A percentile compares a stretch with the other conserved stretches of the same genome.
These are phyloP conservation scores for Phytophthora agathidicida DNA, from an alignment of 352 stramenopile genomes.

Conservation along the genomic window DNA sequence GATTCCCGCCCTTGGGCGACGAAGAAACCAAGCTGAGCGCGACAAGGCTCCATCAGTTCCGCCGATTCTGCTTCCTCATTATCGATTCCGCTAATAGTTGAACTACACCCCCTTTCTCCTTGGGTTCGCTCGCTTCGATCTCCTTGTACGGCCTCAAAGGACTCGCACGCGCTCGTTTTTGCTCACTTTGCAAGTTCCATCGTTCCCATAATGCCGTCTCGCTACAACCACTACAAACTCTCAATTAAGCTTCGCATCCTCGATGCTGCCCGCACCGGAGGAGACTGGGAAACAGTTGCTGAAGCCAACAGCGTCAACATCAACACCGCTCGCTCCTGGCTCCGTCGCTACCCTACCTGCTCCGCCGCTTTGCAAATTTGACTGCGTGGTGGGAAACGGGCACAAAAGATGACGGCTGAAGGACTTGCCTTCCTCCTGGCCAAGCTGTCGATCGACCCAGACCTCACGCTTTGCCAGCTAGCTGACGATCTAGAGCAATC, in stretches of 20 bases:
- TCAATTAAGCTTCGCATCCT: neutral
- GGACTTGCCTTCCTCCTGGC: neutral
- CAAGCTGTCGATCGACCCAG: neutral
- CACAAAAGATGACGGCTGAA: neutral
- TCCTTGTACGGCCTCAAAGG: neutral
- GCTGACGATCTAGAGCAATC: neutral
- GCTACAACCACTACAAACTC: neutral
- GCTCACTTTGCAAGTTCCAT: neutral
- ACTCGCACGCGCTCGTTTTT: neutral
- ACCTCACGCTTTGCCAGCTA: neutral
- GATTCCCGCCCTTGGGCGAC: neutral
- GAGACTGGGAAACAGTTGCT: neutral
- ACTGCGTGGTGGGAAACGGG: neutral
- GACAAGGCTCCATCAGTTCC: neutral
- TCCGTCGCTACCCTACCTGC: neutral
- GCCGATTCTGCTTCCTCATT: neutral
- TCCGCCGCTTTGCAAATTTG: neutral
- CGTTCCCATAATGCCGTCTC: neutral
- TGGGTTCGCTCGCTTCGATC: constrained; percentile 1
- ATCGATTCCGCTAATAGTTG: neutral
- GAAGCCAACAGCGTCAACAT: neutral
- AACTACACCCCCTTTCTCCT: neutral
- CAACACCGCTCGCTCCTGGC: neutral
- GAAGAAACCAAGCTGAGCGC: neutral
- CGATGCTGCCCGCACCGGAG: neutral